phyloP scores from a whole-genome alignment of 2,329 filamentous ascomycete species.

The Endocalyx cinctus region DNA sequence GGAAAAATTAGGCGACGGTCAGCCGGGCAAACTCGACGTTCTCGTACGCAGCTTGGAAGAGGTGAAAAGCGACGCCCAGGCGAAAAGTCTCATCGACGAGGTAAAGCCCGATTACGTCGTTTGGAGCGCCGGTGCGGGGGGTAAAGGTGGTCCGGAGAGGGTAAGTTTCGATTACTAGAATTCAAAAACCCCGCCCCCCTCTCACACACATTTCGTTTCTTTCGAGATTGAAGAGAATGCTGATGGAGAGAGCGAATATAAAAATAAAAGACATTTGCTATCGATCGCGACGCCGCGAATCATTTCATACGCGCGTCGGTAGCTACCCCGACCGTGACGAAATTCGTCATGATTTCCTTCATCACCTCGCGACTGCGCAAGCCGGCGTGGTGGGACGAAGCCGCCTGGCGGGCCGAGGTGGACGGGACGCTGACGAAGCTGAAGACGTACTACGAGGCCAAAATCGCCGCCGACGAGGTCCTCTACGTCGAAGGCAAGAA shows the following conservation, averaged over 20 bases:
- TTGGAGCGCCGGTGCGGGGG: conserved; percentile 63
- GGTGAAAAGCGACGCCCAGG: conserved; percentile 58
- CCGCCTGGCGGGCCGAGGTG: conserved; percentile 38
- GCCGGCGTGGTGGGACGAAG: conserved; percentile 51
- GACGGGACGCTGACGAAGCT: conserved; percentile 39
- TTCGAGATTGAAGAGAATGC: too few species aligned
- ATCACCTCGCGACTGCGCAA: conserved; percentile 46
- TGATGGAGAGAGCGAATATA: too few species aligned
- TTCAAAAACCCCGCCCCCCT: too few species aligned
- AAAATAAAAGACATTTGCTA: conserved; percentile 23
- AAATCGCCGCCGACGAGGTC: conserved; percentile 55
- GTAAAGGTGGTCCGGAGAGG: conserved; percentile 51
- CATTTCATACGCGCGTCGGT: conserved; percentile 58
- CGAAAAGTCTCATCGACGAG: conserved; percentile 56
- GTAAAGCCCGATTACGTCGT: conserved; percentile 62
- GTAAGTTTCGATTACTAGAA: too few species aligned
- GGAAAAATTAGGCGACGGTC: conserved; percentile 52
- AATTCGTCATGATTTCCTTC: conserved; percentile 64
- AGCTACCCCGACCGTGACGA: conserved; percentile 47
- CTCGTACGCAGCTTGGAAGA: conserved; percentile 69
- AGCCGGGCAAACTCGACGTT: conserved; percentile 62
- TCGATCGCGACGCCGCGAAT: conserved; percentile 53
- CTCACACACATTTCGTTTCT: too few species aligned
- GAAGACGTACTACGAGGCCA: conserved; percentile 55
- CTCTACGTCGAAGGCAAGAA: conserved; percentile 45